Conservation (phyloP, 768 basidiomycete genomes). For the Rhizopogon roseolus region DNA sequence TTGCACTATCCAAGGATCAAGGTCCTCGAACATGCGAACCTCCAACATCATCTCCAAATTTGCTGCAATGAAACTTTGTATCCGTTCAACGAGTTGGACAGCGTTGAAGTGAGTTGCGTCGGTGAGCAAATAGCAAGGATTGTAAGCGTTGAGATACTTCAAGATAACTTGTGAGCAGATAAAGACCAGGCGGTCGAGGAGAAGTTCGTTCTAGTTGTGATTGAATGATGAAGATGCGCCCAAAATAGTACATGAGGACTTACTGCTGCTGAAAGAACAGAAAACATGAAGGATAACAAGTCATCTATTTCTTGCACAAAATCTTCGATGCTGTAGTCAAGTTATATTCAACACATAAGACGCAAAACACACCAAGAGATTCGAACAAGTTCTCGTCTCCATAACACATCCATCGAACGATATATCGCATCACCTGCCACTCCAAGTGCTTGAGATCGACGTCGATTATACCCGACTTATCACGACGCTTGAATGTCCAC, state of each 20-base stretch:
- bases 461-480: slow-evolving; percentile 46
- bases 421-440: slow-evolving; percentile 72
- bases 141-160: slow-evolving; percentile 60
- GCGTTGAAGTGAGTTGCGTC: slow-evolving; percentile 83
- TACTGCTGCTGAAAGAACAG: slow-evolving; percentile 82
- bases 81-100: slow-evolving; percentile 54
- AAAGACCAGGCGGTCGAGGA: slow-evolving; percentile 80
- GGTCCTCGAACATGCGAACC: slow-evolving; percentile 70
- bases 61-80: slow-evolving; percentile 75
- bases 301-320: slow-evolving; percentile 65
- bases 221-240: background rate
- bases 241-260: slow-evolving; percentile 16
- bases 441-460: slow-evolving; percentile 69
- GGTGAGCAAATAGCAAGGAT: slow-evolving; percentile 73
- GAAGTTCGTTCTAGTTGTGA: slow-evolving; percentile 67
- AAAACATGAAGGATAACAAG: slow-evolving; percentile 81
- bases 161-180: slow-evolving; percentile 79
- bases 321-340: slow-evolving; percentile 35
- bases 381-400: slow-evolving; percentile 73
- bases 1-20: slow-evolving; percentile 59
- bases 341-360: background rate
- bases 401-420: slow-evolving; percentile 73
- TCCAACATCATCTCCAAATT: slow-evolving; percentile 90
- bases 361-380: slow-evolving; percentile 47
- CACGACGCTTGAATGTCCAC: slow-evolving; percentile 71